Evolutionary conservation across 257 asterid species (phyloP).

Genomic region (Catharanthus roseus): DNA sequence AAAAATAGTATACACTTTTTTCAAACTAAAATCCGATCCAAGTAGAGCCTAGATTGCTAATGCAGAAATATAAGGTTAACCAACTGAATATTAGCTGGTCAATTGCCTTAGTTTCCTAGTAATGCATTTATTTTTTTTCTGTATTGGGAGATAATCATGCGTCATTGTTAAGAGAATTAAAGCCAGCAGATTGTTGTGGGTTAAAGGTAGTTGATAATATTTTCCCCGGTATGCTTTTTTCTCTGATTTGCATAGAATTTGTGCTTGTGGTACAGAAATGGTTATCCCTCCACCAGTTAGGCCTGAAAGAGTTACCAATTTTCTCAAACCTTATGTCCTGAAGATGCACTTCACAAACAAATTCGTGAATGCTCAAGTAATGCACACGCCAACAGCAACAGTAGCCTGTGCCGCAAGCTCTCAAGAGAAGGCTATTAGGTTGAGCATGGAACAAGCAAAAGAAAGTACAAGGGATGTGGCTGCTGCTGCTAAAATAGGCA

Average conservation of each 20-base stretch:
- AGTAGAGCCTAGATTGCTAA: too few species aligned
- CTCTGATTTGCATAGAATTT: neutral
- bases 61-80: too few species aligned
- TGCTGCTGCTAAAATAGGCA: constrained; percentile 92
- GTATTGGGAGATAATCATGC: neutral
- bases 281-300: constrained; percentile 69
- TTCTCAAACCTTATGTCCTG: constrained; percentile 76
- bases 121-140: neutral
- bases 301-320: constrained; percentile 59
- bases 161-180: neutral
- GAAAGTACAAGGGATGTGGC: constrained; percentile 76
- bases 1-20: too few species aligned
- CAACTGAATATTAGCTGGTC: neutral
- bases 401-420: constrained; percentile 90
- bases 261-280: constrained; percentile 39
- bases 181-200: neutral
- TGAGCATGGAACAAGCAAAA: constrained; percentile 50
- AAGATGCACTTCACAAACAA: constrained; percentile 85
- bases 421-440: constrained; percentile 79
- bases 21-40: too few species aligned
- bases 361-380: constrained; percentile 73
- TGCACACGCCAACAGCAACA: constrained; percentile 86
- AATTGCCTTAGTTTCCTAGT: neutral
- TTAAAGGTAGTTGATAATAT: neutral
- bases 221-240: neutral